These are phyloP conservation scores for Casaregolazyma suthepensis DNA, from an alignment of 1,139 yeast genomes.

Conservation along the genomic window DNA sequence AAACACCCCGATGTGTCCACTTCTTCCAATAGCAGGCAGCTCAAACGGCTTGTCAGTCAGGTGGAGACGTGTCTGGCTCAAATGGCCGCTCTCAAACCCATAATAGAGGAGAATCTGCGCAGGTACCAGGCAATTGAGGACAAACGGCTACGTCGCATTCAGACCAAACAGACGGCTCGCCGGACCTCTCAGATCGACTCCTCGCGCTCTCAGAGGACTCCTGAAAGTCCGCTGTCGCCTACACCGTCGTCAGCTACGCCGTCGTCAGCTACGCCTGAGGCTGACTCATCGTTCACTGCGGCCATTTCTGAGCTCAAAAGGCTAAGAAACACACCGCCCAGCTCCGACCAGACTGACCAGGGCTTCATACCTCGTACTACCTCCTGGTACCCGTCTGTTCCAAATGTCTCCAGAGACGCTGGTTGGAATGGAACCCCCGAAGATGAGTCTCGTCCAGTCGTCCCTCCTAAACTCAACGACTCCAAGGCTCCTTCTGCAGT, in stretches of 20 bases:
- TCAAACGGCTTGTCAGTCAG: slow-evolving; percentile 20
- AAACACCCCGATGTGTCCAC: slow-evolving; percentile 38
- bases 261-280: not conserved
- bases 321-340: not conserved
- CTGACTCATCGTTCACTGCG: slow-evolving; percentile 16
- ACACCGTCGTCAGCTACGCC: not conserved
- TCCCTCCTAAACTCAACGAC: slow-evolving; percentile 19
- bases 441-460: slow-evolving; percentile 15
- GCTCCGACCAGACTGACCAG: not conserved
- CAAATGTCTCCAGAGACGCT: not conserved
- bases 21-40: slow-evolving; percentile 22
- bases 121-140: slow-evolving; percentile 19
- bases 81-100: slow-evolving; percentile 35
- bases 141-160: not conserved
- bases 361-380: not conserved
- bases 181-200: not conserved
- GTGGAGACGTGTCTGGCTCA: slow-evolving; percentile 33
- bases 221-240: no score
- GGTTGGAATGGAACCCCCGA: slow-evolving; percentile 9
- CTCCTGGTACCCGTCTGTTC: slow-evolving; percentile 2
- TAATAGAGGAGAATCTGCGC: slow-evolving; percentile 31
- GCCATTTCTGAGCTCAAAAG: slow-evolving; percentile 17
- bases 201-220: not conserved
- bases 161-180: not conserved
- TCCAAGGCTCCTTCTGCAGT: slow-evolving; percentile 11